Evolutionary conservation across 306 rosid genomes (phyloP), one percentile per base, ranked within the genome.

Genomic region (Neltuma alba): DNA sequence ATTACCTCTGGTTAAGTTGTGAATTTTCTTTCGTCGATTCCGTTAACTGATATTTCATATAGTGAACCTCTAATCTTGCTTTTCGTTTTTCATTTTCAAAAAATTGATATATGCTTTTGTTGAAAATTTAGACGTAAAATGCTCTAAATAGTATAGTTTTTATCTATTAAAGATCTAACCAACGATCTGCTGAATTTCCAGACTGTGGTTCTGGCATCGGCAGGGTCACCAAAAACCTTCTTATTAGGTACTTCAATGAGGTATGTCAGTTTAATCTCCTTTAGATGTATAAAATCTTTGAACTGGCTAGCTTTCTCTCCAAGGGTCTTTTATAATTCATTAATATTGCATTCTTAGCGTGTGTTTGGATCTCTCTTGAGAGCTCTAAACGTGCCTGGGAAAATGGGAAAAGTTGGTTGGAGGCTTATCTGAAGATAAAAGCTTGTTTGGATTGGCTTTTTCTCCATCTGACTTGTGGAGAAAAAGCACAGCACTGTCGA

Each of bases 151-250:
- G 41, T 31, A 41, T 71, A 52, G 12, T 20, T 45, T 77, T 70
- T 13, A 25, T 58, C 21, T 23, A 30, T 76, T 54, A 38, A 69
- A 13, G 66, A 40, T 75, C 69, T 82, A 79, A 80, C 37, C 18
- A 30, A 57, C 33, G 16, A 36, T 74, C 75, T 61, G n/a, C 74
- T 63, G 65, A 42, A 52, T 83, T 83, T 83, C 63, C 89, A 93
- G 99, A 95, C 84, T 92, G 99, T 87, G 99, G 99, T 90, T 91
- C 98, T 84, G 99, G 99, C 80, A 91, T 95, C 82, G 99, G 99
- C 16, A 88, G 99, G 86, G 85, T 95, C 55, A 86, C 99, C 40
- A 92, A 90, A 83, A 95, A 90, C 85, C 96, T 95, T 71, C 88
- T 95, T 36, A 89, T 95, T 28, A 88, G 93, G 81, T 80, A 91